Evolutionary conservation across 78 protist species (phyloP).

Genomic region (Dictyostelium firmibasis): DNA sequence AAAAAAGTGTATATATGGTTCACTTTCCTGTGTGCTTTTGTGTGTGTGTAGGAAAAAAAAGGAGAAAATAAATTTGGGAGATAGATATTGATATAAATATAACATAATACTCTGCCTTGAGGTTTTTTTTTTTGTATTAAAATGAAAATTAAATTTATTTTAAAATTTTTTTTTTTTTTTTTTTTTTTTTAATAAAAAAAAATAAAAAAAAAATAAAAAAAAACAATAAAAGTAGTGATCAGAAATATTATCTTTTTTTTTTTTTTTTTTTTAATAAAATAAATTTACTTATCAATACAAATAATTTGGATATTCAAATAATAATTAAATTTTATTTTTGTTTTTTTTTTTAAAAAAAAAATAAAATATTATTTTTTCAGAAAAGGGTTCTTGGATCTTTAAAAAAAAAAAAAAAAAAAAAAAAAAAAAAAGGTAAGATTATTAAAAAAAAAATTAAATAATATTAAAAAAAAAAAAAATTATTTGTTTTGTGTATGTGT

Average conservation of each 20-base stretch:
- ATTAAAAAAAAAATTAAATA: too few relatives aligned
- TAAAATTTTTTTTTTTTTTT: too few relatives aligned
- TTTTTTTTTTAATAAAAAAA: too few relatives aligned
- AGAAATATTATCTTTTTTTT: not conserved
- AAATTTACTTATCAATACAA: not conserved
- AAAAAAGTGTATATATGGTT: not conserved
- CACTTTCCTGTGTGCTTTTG: not conserved
- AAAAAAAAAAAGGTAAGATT: not conserved
- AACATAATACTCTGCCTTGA: not conserved
- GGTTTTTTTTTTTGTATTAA: not conserved
- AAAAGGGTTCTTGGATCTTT: not conserved
- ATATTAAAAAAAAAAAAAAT: too few relatives aligned
- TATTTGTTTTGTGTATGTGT: too few relatives aligned
- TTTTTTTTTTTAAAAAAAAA: too few relatives aligned
- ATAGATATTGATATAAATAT: not conserved
- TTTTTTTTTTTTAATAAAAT: too few relatives aligned
- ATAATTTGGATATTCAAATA: not conserved
- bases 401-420: too few relatives aligned
- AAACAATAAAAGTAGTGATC: not conserved
- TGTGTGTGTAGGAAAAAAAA: not conserved
- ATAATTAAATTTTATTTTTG: too few relatives aligned
- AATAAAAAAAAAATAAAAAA: too few relatives aligned
- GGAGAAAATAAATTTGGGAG: not conserved
- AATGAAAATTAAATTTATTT: not conserved
- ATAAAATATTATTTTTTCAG: too few relatives aligned